Conservation (phyloP, 768 basidiomycete genomes). For the Amanita thiersii region DNA sequence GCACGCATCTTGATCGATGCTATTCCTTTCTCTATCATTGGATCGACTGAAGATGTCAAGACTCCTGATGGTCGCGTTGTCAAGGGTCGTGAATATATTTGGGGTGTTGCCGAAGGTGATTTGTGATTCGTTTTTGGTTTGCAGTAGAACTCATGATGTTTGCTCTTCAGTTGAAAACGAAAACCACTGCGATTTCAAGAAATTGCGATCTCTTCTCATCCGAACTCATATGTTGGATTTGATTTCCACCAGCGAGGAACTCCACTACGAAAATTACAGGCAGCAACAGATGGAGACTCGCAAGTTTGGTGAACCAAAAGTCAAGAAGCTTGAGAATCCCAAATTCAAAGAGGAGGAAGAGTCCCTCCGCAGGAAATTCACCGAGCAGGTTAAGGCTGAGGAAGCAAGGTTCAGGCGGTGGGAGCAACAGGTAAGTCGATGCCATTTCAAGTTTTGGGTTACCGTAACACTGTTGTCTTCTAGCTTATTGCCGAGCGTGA, state of each 20-base stretch:
- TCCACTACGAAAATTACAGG: constrained; percentile 96
- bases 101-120: constrained; percentile 99
- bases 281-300: constrained; percentile 99
- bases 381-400: constrained; percentile 99
- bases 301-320: constrained; percentile 97
- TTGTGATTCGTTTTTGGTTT: constrained; percentile 5
- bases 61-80: constrained; percentile 87
- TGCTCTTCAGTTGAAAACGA: constrained; percentile 88
- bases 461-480: constrained; percentile 13
- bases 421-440: constrained; percentile 85
- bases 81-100: constrained; percentile 97
- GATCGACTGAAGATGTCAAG: constrained; percentile 89
- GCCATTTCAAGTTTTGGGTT: constrained; percentile 4
- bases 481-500: constrained; percentile 98
- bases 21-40: constrained; percentile 98
- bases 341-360: constrained; percentile 99
- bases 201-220: constrained; percentile 90
- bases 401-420: constrained; percentile 97
- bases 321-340: constrained; percentile 97
- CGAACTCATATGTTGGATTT: constrained; percentile 98
- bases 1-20: constrained; percentile 82
- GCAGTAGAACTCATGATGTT: background rate
- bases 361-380: constrained; percentile 91
- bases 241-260: constrained; percentile 91
- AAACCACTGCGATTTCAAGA: constrained; percentile 98